These are phyloP conservation scores for Aspergillus conjunctus DNA, from an alignment of 495 filamentous ascomycete species.

Conservation along the genomic window DNA sequence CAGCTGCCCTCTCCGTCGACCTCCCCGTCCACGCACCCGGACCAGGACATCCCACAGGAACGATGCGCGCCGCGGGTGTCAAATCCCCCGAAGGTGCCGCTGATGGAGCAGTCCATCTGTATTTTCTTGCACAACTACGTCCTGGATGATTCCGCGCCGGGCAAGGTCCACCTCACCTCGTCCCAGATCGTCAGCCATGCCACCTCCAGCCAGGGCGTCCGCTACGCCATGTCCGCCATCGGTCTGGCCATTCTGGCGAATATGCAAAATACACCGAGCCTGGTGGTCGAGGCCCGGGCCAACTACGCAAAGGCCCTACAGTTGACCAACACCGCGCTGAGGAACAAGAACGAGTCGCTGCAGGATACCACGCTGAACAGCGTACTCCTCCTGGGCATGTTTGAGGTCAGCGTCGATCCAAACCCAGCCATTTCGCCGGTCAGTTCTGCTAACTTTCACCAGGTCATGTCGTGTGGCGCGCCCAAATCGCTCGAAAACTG, in stretches of 20 bases:
- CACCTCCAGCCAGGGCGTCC: conserved; percentile 9
- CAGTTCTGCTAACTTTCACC: not conserved
- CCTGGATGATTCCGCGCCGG: not conserved
- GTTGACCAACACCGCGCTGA: conserved; percentile 8
- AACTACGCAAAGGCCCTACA: conserved; percentile 12
- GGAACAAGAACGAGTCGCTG: not conserved
- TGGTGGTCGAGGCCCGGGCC: conserved; percentile 7
- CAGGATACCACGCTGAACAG: conserved; percentile 8
- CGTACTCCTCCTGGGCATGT: conserved; percentile 17
- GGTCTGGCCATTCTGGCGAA: conserved; percentile 14
- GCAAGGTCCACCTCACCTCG: conserved; percentile 5
- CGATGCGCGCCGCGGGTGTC: too few species aligned
- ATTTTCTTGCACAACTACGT: conserved; percentile 15
- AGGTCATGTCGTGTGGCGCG: conserved; percentile 9
- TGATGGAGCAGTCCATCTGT: conserved; percentile 8
- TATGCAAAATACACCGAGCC: not conserved
- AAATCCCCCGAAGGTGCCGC: not conserved
- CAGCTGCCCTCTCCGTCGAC: not conserved
- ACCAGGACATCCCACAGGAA: too few species aligned
- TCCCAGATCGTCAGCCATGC: conserved; percentile 11
- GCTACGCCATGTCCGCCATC: conserved; percentile 4
- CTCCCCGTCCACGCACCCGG: not conserved
- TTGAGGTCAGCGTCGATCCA: conserved; percentile 7
- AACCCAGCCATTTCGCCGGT: not conserved
- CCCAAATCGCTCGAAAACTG: conserved; percentile 13